Evolutionary conservation across 257 asterid genomes (phyloP).

Genomic region (Prunella vulgaris): DNA sequence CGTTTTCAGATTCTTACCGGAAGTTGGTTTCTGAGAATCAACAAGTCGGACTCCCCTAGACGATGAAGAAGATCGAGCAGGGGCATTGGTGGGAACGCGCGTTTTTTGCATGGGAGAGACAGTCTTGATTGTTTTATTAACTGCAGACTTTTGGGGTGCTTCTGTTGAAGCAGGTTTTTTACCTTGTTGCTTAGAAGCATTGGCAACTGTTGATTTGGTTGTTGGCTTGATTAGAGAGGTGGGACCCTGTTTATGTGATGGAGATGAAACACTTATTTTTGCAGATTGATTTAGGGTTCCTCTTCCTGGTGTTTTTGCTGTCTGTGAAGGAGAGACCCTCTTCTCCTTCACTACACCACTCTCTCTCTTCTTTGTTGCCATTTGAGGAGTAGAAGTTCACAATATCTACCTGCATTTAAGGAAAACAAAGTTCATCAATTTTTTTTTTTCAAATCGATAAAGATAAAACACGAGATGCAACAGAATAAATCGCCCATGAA

Average conservation of each 20-base stretch:
- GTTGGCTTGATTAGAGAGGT: slow-evolving; percentile 37
- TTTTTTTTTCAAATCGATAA: background rate
- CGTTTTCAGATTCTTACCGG: slow-evolving; percentile 31
- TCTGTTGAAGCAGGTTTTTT: slow-evolving; percentile 36
- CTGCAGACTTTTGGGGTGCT: slow-evolving; percentile 13
- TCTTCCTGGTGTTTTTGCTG: slow-evolving; percentile 17
- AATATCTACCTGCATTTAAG: slow-evolving; percentile 21
- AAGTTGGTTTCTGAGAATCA: slow-evolving; percentile 24
- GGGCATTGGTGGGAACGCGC: slow-evolving; percentile 33
- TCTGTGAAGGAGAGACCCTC: slow-evolving; percentile 32
- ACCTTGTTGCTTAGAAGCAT: slow-evolving; percentile 24
- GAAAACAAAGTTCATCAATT: too few species aligned
- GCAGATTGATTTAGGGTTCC: slow-evolving; percentile 27
- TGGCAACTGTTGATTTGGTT: slow-evolving; percentile 16
- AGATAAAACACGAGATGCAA: background rate
- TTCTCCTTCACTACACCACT: slow-evolving; percentile 39
- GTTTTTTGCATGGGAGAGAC: slow-evolving; percentile 30
- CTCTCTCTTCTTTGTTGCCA: slow-evolving; percentile 66
- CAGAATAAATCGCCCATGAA: too few species aligned
- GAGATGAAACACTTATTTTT: slow-evolving; percentile 22
- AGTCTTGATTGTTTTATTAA: slow-evolving; percentile 38
- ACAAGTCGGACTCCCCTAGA: slow-evolving; percentile 15
- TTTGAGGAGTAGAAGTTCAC: slow-evolving; percentile 4
- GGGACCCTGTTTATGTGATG: slow-evolving; percentile 31
- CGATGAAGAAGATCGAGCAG: slow-evolving; percentile 33